Evolutionary conservation across 2,329 filamentous ascomycete genomes (phyloP), one percentile per base, ranked within the genome.

Genomic region (Fusarium subglutinans): DNA sequence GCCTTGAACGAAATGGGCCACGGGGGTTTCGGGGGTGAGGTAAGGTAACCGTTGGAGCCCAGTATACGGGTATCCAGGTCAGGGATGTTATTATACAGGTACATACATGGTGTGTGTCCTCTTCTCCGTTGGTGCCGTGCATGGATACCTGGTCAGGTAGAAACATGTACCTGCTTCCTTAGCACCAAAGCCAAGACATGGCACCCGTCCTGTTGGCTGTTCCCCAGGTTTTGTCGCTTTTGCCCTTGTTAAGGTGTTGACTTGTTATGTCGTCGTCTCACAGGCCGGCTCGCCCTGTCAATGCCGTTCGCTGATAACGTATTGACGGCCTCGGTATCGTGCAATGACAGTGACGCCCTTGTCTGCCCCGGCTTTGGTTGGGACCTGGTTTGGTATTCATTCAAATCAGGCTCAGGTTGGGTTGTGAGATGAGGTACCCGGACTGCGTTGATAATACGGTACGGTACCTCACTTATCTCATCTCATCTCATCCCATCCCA

Each of bases 221-320:
- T 78, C 77, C 77, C 77, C 77, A 77, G 76, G 74, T 68, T 78
- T 78, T 77, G 74, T 66, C 53, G 44, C 60, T 69, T 69, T 63
- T 71, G 54, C 67, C 65, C 58, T 61, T 54, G 61, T 43, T 51
- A 48, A 22, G 45, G 30, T 30, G 26, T 22, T 60, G 38, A 22
- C 54, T 44, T 43, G 38, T 44, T 50, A 63, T 55, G 59, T 71
- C 61, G 55, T 59, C 58, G 73, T 77, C 68, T 75, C 68, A 71
- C 73, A 75, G 69, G 70, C 70, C 35, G 51, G 56, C 72, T 72
- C 70, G 66, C 66, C 66, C 61, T 76, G 73, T 65, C 67, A 72
- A 74, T 76, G 67, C 66, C 58, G 64, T 63, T 54, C 33, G 33
- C 35, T 54, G 35, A 38, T 28, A 40, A 40, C 20, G 24, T 74